Evolutionary conservation across 768 basidiomycete genomes (phyloP).

Genomic region (Rubroboletus satanas): DNA sequence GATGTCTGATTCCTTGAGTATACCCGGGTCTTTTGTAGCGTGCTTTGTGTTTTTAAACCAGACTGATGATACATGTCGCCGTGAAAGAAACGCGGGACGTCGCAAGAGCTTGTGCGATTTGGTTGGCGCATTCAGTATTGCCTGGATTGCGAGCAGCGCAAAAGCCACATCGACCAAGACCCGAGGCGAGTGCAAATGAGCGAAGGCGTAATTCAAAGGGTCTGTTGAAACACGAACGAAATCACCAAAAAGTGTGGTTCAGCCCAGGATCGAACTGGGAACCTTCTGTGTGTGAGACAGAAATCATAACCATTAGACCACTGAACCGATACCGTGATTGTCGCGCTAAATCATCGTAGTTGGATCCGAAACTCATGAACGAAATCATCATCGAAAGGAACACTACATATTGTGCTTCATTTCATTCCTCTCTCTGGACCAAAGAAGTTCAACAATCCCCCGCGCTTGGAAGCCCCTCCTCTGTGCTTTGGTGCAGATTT

Average conservation of each 20-base stretch:
- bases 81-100: not conserved
- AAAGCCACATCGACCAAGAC: not conserved
- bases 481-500: constrained; percentile 16
- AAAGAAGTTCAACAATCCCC: constrained; percentile 32
- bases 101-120: not conserved
- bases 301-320: constrained; percentile 49
- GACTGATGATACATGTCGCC: not conserved
- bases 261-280: constrained; percentile 47
- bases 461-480: constrained; percentile 24
- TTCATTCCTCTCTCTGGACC: constrained; percentile 30
- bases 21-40: no score
- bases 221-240: not conserved
- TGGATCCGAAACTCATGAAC: not conserved
- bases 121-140: not conserved
- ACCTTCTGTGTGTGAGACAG: constrained; percentile 50
- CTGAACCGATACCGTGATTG: constrained; percentile 23
- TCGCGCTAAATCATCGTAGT: not conserved
- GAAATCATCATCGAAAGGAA: not conserved
- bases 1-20: not conserved
- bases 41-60: not conserved
- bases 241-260: constrained; percentile 26
- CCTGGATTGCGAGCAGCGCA: not conserved
- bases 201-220: no score
- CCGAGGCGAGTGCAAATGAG: not conserved
- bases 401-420: constrained; percentile 6